phyloP scores from a whole-genome alignment of 495 filamentous ascomycete genomes.

The Aspergillus affinis region DNA sequence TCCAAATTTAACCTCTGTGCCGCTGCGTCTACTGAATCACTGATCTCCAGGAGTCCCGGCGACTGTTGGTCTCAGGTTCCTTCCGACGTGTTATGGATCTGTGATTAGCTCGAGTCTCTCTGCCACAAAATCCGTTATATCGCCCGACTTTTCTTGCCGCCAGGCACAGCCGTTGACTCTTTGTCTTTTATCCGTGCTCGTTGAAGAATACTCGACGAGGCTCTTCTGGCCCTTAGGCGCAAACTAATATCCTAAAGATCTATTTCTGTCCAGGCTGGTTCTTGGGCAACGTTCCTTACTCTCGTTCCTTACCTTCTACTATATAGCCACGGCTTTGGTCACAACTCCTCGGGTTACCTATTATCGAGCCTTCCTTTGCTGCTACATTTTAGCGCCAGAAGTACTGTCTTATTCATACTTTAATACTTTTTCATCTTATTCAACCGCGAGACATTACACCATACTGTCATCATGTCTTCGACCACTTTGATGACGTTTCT shows the following conservation, averaged over 20 bases:
- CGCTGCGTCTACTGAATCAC: constrained; percentile 29
- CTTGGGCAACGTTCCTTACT: constrained; percentile 13
- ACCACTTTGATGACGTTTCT: constrained; percentile 76
- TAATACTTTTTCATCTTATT: background rate
- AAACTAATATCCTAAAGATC: background rate
- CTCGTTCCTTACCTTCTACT: constrained; percentile 4
- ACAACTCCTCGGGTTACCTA: background rate
- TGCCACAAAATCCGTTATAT: constrained; percentile 14
- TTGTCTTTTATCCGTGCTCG: background rate
- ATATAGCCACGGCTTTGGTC: background rate
- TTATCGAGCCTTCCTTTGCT: background rate
- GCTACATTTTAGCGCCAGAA: constrained; percentile 1
- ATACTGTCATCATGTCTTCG: constrained; percentile 52
- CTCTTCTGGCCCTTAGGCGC: background rate
- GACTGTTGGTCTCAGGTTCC: constrained; percentile 16
- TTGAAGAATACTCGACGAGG: background rate
- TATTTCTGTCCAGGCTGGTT: constrained; percentile 18
- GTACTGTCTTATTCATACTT: background rate
- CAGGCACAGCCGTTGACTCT: background rate
- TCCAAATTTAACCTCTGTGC: constrained; percentile 18
- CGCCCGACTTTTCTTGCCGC: constrained; percentile 8
- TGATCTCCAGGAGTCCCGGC: constrained; percentile 17
- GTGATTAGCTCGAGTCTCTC: constrained; percentile 10
- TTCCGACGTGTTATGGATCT: constrained; percentile 15
- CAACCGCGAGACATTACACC: background rate